These are phyloP conservation scores for Didymella exigua DNA, from an alignment of 2,329 filamentous ascomycete genomes.

Conservation along the genomic window DNA sequence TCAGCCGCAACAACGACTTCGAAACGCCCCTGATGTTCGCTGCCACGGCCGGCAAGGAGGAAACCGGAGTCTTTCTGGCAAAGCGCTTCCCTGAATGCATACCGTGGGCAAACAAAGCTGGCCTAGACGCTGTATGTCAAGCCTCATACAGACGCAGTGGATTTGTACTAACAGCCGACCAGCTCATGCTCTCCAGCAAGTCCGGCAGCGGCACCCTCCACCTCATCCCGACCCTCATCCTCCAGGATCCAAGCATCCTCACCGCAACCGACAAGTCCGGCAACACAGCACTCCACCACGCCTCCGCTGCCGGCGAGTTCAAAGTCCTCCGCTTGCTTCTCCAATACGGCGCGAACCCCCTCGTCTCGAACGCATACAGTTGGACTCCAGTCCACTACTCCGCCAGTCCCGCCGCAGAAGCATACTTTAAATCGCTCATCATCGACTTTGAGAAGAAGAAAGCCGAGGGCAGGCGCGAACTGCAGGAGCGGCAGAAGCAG, in stretches of 20 bases:
- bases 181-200: slow-evolving; percentile 50
- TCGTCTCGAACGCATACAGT: slow-evolving; percentile 73
- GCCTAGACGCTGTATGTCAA: slow-evolving; percentile 68
- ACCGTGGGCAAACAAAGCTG: slow-evolving; percentile 67
- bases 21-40: slow-evolving; percentile 85
- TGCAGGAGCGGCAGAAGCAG: slow-evolving; percentile 39
- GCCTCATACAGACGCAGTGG: neutral
- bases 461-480: slow-evolving; percentile 48
- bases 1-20: slow-evolving; percentile 78
- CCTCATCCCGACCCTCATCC: slow-evolving; percentile 48
- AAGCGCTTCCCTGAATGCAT: slow-evolving; percentile 68
- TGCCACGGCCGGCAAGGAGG: slow-evolving; percentile 69
- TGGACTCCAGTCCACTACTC: slow-evolving; percentile 87
- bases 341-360: slow-evolving; percentile 76
- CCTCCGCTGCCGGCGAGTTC: slow-evolving; percentile 79
- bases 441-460: slow-evolving; percentile 71
- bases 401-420: slow-evolving; percentile 80
- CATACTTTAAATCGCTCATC: slow-evolving; percentile 80
- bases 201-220: slow-evolving; percentile 52
- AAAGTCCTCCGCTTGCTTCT: slow-evolving; percentile 78
- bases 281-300: slow-evolving; percentile 89
- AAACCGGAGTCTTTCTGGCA: slow-evolving; percentile 74
- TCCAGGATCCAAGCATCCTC: slow-evolving; percentile 38
- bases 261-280: slow-evolving; percentile 66
- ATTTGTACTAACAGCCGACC: neutral